Conservation (phyloP, 2,329 filamentous ascomycete genomes). For the Pleoardoris graminearum region DNA sequence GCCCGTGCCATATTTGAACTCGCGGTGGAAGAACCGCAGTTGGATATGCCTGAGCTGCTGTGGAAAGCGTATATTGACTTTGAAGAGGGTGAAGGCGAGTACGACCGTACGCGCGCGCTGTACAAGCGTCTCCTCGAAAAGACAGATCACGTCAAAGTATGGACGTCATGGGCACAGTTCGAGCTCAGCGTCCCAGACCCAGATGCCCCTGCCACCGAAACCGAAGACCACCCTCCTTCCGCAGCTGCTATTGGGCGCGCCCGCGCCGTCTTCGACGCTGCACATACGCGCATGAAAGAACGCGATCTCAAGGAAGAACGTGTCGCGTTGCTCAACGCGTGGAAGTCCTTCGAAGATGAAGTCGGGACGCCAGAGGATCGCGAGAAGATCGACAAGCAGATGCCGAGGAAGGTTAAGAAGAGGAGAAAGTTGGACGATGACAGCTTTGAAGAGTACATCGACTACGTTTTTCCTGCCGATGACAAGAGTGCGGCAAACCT, state of each 20-base stretch:
- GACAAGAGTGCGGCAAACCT: slow-evolving; percentile 83
- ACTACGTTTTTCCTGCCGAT: slow-evolving; percentile 96
- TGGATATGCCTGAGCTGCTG: slow-evolving; percentile 96
- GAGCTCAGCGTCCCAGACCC: slow-evolving; percentile 90
- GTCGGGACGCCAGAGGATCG: slow-evolving; percentile 77
- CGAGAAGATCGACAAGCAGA: slow-evolving; percentile 84
- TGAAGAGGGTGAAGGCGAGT: slow-evolving; percentile 93
- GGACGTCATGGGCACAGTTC: slow-evolving; percentile 98
- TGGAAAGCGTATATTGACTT: slow-evolving; percentile 99
- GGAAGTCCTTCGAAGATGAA: slow-evolving; percentile 87
- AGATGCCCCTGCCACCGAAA: slow-evolving; percentile 61
- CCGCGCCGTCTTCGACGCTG: slow-evolving; percentile 80
- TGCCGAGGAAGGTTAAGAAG: slow-evolving; percentile 93
- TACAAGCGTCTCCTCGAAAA: slow-evolving; percentile 92
- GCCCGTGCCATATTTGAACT: slow-evolving; percentile 91
- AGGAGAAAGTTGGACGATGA: slow-evolving; percentile 89
- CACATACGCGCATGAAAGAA: slow-evolving; percentile 84
- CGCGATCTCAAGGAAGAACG: slow-evolving; percentile 89
- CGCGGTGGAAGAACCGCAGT: slow-evolving; percentile 75
- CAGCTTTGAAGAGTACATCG: slow-evolving; percentile 93
- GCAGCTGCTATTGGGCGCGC: slow-evolving; percentile 83
- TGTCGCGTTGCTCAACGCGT: slow-evolving; percentile 87
- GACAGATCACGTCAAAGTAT: slow-evolving; percentile 99
- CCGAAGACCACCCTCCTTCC: slow-evolving; percentile 68
- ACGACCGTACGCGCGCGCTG: slow-evolving; percentile 75